A percentile compares a stretch with the other conserved stretches of the same genome.
phyloP scores from a whole-genome alignment of 2,329 filamentous ascomycete genomes.

The Alternaria consortialis region DNA sequence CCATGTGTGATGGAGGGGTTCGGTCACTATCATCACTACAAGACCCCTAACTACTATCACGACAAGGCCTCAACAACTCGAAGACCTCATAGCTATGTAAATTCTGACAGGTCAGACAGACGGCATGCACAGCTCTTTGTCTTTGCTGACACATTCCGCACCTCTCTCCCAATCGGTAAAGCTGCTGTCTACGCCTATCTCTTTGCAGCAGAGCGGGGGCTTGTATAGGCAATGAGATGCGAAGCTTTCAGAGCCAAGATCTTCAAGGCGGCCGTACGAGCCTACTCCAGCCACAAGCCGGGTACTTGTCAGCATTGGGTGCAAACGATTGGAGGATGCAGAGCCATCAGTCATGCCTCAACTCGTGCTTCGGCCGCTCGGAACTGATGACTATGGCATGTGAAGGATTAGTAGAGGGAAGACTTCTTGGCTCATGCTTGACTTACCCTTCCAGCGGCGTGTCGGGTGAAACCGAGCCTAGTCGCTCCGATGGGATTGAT shows the following conservation, averaged over 20 bases:
- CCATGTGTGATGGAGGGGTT: too few species aligned
- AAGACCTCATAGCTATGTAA: background rate
- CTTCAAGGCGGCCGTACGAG: slow-evolving; percentile 8
- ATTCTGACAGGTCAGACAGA: background rate
- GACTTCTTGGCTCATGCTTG: slow-evolving; percentile 1
- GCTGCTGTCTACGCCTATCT: slow-evolving; percentile 2
- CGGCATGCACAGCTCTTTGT: slow-evolving; percentile 6
- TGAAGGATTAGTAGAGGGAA: background rate
- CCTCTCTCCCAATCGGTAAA: slow-evolving; percentile 9
- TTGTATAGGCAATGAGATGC: slow-evolving; percentile 1
- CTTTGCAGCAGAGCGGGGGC: background rate
- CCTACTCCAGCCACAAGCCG: background rate
- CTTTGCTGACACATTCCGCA: slow-evolving; percentile 14
- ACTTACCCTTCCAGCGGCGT: background rate
- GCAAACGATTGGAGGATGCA: background rate
- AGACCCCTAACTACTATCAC: background rate
- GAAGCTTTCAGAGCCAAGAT: slow-evolving; percentile 8
- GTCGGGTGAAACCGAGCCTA: slow-evolving; percentile 13
- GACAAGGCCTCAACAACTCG: background rate
- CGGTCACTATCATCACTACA: too few species aligned
- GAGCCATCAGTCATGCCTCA: slow-evolving; percentile 4
- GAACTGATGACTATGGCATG: background rate
- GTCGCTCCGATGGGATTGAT: slow-evolving; percentile 7
- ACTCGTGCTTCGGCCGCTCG: slow-evolving; percentile 1
- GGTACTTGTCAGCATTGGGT: background rate